phyloP scores from a whole-genome alignment of 306 rosid species.

The Castanea crenata region DNA sequence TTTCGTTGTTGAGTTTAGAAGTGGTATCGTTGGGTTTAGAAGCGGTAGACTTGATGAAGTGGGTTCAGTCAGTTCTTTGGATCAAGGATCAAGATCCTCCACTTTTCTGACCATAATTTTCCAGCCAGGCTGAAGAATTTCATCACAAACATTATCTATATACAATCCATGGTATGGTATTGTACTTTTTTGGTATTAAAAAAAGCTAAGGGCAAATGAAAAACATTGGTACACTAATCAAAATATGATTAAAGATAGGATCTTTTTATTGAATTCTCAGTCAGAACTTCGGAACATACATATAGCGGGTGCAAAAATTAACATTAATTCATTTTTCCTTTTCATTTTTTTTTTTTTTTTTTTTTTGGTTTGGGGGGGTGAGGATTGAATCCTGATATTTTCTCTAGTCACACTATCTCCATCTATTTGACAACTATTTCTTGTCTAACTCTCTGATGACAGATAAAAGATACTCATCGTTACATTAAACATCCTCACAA shows the following conservation, averaged over 20 bases:
- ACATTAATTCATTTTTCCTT: constrained; percentile 4
- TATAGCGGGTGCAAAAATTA: constrained; percentile 9
- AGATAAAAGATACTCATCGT: constrained; percentile 15
- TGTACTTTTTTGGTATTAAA: too few species aligned
- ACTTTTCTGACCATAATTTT: too few species aligned
- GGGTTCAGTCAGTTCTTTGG: too few species aligned
- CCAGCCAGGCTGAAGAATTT: too few species aligned
- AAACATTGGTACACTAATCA: too few species aligned
- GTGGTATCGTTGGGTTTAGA: too few species aligned
- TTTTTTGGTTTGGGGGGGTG: constrained; percentile 8
- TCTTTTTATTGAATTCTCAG: constrained; percentile 10
- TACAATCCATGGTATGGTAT: too few species aligned
- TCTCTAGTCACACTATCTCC: constrained; percentile 18
- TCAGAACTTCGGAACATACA: background rate
- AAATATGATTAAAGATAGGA: background rate
- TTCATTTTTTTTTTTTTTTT: background rate
- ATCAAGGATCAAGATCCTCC: too few species aligned
- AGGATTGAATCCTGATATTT: background rate
- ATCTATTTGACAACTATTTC: constrained; percentile 27
- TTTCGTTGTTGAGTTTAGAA: too few species aligned
- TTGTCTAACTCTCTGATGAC: constrained; percentile 16
- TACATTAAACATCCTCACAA: constrained; percentile 38
- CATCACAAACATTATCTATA: too few species aligned
- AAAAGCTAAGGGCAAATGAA: too few species aligned
- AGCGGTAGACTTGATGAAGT: too few species aligned